phyloP scores from a whole-genome alignment of 768 basidiomycete genomes.

The Mycena indigotica region DNA sequence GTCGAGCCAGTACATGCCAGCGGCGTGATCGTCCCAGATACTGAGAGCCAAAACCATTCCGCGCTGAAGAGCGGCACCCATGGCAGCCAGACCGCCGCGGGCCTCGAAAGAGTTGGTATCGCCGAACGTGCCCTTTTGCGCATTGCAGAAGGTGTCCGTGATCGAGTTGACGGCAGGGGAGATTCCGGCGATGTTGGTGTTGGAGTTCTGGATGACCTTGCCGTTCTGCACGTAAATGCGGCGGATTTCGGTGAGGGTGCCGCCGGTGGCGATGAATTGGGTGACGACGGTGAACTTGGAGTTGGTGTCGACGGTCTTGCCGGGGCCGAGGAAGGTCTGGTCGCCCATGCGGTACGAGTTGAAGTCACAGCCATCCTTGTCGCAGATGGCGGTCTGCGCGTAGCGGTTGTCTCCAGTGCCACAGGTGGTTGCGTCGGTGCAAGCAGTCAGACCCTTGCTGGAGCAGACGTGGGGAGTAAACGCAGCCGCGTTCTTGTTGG shows the following conservation, averaged over 20 bases:
- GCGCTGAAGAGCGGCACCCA: conserved; percentile 29
- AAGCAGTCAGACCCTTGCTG: conserved; percentile 41
- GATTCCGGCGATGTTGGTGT: conserved; percentile 47
- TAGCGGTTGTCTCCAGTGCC: conserved; percentile 36
- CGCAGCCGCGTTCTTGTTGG: conserved; percentile 53
- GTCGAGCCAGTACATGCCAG: conserved; percentile 45
- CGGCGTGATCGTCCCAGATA: conserved; percentile 38
- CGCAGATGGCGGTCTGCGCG: conserved; percentile 46
- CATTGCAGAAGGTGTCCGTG: conserved; percentile 50
- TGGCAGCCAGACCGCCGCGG: conserved; percentile 34
- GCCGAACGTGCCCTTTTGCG: conserved; percentile 45
- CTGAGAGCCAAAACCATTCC: conserved; percentile 43
- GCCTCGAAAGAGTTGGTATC: conserved; percentile 40
- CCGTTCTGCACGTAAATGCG: conserved; percentile 59
- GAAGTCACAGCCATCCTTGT: conserved; percentile 62
- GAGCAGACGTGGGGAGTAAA: conserved; percentile 56
- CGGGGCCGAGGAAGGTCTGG: conserved; percentile 49
- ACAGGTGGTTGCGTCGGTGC: conserved; percentile 45
- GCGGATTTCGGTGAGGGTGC: conserved; percentile 54
- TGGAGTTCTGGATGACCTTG: conserved; percentile 53
- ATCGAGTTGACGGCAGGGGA: conserved; percentile 43
- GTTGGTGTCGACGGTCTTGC: conserved; percentile 51
- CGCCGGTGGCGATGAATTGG: conserved; percentile 54
- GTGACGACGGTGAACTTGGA: conserved; percentile 58
- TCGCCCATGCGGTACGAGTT: conserved; percentile 60